Evolutionary conservation across 2,329 filamentous ascomycete species (phyloP), one percentile per base, ranked within the genome.

Genomic region (Fusarium verticillioides): DNA sequence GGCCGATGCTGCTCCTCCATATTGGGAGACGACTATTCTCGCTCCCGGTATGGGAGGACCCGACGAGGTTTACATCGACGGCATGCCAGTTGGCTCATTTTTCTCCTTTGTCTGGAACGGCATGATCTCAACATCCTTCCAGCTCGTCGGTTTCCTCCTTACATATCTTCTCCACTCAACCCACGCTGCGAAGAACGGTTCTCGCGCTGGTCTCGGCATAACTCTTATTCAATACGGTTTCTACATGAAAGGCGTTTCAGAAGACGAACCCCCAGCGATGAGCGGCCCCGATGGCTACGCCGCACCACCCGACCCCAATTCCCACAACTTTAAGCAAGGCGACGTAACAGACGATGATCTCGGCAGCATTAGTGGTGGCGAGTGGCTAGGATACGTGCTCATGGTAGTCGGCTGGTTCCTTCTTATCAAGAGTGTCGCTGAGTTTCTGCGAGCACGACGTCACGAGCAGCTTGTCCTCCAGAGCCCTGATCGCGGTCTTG

Each of bases 401-500:
- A 99, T 99, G 96, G 94, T 99, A 79, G 92, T 97, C 4, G 96
- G 96, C 9, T 99, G 96, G 96, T 98, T 98, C 79, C 95, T 99
- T 71, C 86, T 99, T 70, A 98, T 99, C 80, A 90, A 95, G 82
- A 92, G 95, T n/a, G 91, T 97, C 23, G 95, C 93, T 77, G 95
- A 98, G 81, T 99, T 96, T 80, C 84, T 98, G 70, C 90, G 92
- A 75, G 96, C 95, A 42, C 89, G 96, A 80, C 88, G 94, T 79
- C 96, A 98, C 80, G 96, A 99, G 84, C 94, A 96, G 81, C 86
- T 99, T 57, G 94, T 99, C 9, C 85, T 98, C 74, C 95, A 97
- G 81, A 97, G 94, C 80, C 96, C 96, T 1, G 95, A 97, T 77
- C 89, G 96, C 40, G 95, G 96, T 4, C 85, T 98, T 59, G 91